These are phyloP conservation scores for Phialophora chinensis DNA, from an alignment of 2,329 filamentous ascomycete genomes.

Conservation along the genomic window DNA sequence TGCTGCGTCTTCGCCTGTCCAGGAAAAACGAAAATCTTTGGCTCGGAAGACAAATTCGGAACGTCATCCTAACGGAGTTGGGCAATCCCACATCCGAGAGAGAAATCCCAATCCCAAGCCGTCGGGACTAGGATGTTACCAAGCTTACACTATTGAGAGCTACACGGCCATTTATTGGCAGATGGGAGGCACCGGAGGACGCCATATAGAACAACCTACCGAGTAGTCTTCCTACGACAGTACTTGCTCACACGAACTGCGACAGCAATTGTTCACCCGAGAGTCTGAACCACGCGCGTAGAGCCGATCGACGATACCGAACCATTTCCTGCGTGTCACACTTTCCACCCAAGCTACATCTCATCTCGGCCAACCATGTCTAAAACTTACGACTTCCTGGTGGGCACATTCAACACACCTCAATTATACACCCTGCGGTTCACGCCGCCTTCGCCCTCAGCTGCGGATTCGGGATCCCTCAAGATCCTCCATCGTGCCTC, in stretches of 20 bases:
- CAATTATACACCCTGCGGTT: slow-evolving; percentile 39
- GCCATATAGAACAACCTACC: background rate
- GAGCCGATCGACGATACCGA: background rate
- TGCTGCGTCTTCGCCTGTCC: background rate
- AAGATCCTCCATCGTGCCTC: slow-evolving; percentile 35
- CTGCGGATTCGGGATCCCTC: slow-evolving; percentile 17
- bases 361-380: slow-evolving; percentile 13
- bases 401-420: slow-evolving; percentile 41
- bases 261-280: too few species aligned
- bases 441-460: slow-evolving; percentile 29
- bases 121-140: background rate
- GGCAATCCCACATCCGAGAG: too few species aligned
- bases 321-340: background rate
- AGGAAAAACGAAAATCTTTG: background rate
- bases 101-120: background rate
- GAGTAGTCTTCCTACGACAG: background rate
- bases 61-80: background rate
- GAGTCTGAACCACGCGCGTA: background rate
- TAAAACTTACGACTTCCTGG: slow-evolving; percentile 35
- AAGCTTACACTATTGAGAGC: background rate
- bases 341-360: background rate
- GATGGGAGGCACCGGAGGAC: background rate
- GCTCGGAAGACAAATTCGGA: background rate
- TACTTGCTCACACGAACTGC: background rate
- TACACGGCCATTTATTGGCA: background rate